Conservation (phyloP, 345 rosid species). For the Bruguiera gymnorhiza region DNA sequence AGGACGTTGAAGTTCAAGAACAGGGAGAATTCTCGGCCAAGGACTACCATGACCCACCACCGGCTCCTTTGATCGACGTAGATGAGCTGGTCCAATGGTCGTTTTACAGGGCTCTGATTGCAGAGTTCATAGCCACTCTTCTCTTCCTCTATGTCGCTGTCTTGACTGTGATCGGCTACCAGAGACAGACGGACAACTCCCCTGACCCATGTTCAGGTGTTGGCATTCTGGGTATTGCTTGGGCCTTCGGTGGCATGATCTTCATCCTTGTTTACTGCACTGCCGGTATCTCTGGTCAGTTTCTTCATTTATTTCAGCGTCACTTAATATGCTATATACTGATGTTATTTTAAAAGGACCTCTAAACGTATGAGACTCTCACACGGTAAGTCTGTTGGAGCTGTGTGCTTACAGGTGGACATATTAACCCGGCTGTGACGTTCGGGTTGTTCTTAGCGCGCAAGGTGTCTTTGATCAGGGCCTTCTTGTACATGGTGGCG, state of each 20-base stretch:
- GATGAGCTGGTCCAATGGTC: conserved; percentile 71
- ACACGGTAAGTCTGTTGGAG: too few relatives aligned
- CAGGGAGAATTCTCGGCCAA: conserved; percentile 40
- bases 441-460: conserved; percentile 50
- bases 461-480: conserved; percentile 52
- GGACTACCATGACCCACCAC: conserved; percentile 78
- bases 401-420: conserved; percentile 38
- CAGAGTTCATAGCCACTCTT: conserved; percentile 83
- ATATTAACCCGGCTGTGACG: conserved; percentile 64
- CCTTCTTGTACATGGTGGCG: conserved; percentile 49
- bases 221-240: conserved; percentile 83
- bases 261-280: conserved; percentile 92
- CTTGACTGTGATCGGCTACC: conserved; percentile 79
- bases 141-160: conserved; percentile 71
- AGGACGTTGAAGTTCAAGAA: conserved; percentile 45
- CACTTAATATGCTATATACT: too few relatives aligned
- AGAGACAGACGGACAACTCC: conserved; percentile 41
- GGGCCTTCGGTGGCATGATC: conserved; percentile 99
- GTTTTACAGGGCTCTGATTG: conserved; percentile 67
- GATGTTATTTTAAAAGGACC: too few relatives aligned
- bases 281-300: conserved; percentile 80
- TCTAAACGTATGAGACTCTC: too few relatives aligned
- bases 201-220: conserved; percentile 62
- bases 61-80: conserved; percentile 53
- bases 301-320: not conserved